Evolutionary conservation across 2,329 filamentous ascomycete species (phyloP).

Genomic region (Ceratocystis smalleyi): DNA sequence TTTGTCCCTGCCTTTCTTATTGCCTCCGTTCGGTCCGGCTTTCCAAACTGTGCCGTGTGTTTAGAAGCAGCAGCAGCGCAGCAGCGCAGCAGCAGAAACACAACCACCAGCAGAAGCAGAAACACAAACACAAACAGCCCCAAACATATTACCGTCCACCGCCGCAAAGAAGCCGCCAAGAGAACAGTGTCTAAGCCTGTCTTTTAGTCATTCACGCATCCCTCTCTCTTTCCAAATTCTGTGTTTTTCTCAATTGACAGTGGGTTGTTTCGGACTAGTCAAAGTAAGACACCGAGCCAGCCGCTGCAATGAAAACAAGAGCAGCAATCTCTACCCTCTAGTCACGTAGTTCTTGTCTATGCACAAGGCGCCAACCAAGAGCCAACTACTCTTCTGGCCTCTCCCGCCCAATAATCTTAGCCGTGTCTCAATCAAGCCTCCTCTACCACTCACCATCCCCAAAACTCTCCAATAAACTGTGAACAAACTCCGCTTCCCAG

Average conservation of each 20-base stretch:
- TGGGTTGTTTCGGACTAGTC: neutral
- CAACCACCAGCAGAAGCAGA: neutral
- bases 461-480: neutral
- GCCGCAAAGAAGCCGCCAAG: neutral
- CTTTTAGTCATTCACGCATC: neutral
- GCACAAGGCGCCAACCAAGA: neutral
- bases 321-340: neutral
- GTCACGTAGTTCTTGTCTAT: neutral
- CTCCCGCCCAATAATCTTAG: neutral
- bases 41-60: neutral
- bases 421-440: neutral
- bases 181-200: neutral
- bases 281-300: neutral
- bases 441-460: neutral
- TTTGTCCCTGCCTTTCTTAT: neutral
- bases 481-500: neutral
- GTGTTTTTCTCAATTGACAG: neutral
- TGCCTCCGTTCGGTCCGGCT: neutral
- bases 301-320: neutral
- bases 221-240: neutral
- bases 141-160: neutral
- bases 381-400: neutral
- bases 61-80: neutral
- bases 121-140: neutral
- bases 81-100: no score